Evolutionary conservation across 1,284 basidiomycete genomes (phyloP), one percentile per base, ranked within the genome.

Genomic region (Pascua sp.): DNA sequence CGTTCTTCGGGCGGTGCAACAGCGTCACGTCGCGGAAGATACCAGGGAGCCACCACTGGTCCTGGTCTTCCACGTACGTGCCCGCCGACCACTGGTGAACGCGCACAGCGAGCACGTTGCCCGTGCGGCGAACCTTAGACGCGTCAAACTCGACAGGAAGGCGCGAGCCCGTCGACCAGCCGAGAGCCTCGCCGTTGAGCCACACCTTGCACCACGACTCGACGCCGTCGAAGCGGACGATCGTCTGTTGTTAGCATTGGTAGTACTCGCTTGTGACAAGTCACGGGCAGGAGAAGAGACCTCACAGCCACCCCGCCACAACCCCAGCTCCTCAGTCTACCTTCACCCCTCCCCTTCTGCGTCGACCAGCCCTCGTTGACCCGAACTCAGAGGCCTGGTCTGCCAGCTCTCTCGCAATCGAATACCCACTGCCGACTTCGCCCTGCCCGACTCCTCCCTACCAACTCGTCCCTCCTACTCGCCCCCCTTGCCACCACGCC

Each of bases 1-100:
- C 46, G 40, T 42, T 32, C 16, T 43, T 42, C 5, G 66, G 66
- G 15, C 66, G 66, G 49, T 64, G 55, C 13, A 65, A 46, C 8
- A 67, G 42, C 2, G 56, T 55, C 11, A 67, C 64, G 39, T 66
- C 62, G 9, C 66, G 61, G 57, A 66, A 67, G 47, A 67, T 65
- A 11, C 64, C 64, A 0, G 66, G 64, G 12, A 67, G 54, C 59
- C 60, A 67, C 66, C 66, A 67, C 57, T 67, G 62, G 53, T 67
- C 66, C 48, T 67, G 66, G 54, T 66, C 64, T 55, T 67, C 66
- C 40, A 64, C 47, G 41, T 65, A 67, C 5, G 39, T 50, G 1
- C 42, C 62, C 11, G 60, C 62, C 7, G 58, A 61, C 65, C 65
- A 66, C 50, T 66, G 60, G 45, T 53, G 53, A 0, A 66, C 65